Base-by-base conservation (phyloP, 768 basidiomycete genomes). In the Trametes gibbosa region DNA sequence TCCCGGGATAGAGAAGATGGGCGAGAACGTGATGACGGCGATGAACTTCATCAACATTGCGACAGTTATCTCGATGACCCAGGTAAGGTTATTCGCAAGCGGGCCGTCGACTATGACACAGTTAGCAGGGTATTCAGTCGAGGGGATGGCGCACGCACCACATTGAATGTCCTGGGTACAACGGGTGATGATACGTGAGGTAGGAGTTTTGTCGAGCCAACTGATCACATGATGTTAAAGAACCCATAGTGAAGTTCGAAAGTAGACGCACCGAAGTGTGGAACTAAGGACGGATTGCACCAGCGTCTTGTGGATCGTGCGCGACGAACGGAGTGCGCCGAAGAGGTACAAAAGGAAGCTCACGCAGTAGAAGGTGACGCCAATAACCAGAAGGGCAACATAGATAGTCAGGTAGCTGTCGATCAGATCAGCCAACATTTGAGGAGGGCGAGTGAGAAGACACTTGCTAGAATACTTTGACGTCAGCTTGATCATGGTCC, bases 141-240 rank as follows among this genome's bases (percentile, higher is more conserved):
- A 10, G 12, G 17, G 21, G n/a, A 57, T 7, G 16, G 16, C 34
- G 24, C 5, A 48, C 68, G 24, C 57, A 72, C 72, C 55, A 12
- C 72, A 67, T 34, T 71, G 73, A 25, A 89, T 86, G 66, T 90
- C 88, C 56, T 87, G 83, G 1, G 87, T 89, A 69, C 83, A 84
- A 53, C 87, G 78, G 32, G 84, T 73, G 46, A 89, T 83, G 53
- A 90, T 81, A 6, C 88, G 81, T 7, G 81, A 80, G 0, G 76
- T 74, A 2, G 82, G 82, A 5, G 79, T 81, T 13, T 69, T 77
- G 60, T 84, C 82, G 6, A 83, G 71, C 78, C 79, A 83, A 50
- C 82, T 79, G 24, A 19, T 16, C 1, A 16, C 34, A 25, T 16
- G 34, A 29, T 19, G n/a, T 41, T 13, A 55, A 16, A 9, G 19